A percentile compares a stretch with the other conserved stretches of the same genome.
Conservation (phyloP, 1,139 yeast genomes). For the Pichia sp. region DNA sequence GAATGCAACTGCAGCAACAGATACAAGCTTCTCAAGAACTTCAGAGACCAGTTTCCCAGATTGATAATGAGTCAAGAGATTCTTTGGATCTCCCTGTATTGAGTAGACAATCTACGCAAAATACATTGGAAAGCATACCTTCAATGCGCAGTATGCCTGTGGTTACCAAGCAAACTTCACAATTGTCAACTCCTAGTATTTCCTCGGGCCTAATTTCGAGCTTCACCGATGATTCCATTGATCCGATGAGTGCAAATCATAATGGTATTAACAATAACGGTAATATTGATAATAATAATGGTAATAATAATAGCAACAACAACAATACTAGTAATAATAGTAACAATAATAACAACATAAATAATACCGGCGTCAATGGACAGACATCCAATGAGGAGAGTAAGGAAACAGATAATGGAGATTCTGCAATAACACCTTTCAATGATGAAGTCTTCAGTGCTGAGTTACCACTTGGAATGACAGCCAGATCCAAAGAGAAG, state of each 20-base stretch:
- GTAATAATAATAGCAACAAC: background rate
- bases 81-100: constrained; percentile 13
- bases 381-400: background rate
- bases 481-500: constrained; percentile 56
- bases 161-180: constrained; percentile 13
- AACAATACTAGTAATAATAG: background rate
- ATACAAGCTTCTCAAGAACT: background rate
- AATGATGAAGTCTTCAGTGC: constrained; percentile 34
- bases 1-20: constrained; percentile 6
- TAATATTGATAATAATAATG: background rate
- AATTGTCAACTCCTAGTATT: constrained; percentile 13
- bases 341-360: background rate
- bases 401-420: background rate
- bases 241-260: constrained; percentile 6
- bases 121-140: constrained; percentile 18
- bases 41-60: background rate
- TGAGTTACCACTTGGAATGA: constrained; percentile 58
- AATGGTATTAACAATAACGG: background rate
- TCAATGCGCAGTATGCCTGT: constrained; percentile 16
- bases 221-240: constrained; percentile 9
- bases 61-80: constrained; percentile 9
- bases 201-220: constrained; percentile 1
- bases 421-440: constrained; percentile 5
- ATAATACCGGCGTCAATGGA: background rate
- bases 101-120: constrained; percentile 20